Evolutionary conservation across 2,329 filamentous ascomycete species (phyloP).

Genomic region (Botryotinia calthae): DNA sequence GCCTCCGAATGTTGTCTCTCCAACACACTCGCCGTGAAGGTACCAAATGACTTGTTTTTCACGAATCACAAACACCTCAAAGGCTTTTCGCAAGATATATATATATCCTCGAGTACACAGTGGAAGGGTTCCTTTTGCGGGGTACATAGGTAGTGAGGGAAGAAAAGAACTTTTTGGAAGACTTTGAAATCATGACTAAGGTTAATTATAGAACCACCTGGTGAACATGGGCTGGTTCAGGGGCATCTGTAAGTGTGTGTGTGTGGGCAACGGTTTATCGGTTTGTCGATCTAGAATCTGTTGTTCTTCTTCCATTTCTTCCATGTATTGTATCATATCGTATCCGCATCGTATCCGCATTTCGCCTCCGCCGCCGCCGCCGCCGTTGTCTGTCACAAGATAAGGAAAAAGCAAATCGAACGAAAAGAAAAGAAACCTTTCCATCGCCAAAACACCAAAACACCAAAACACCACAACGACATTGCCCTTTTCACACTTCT

Average conservation of each 20-base stretch:
- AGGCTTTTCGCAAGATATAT: neutral
- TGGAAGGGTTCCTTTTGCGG: neutral
- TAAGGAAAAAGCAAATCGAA: neutral
- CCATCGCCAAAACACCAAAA: neutral
- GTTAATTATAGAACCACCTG: neutral
- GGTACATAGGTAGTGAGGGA: neutral
- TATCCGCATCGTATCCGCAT: too few relatives aligned
- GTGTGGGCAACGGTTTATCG: constrained; percentile 1
- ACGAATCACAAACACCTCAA: neutral
- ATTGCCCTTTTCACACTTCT: neutral
- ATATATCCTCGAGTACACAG: neutral
- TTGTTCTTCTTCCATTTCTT: neutral
- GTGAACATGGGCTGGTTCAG: neutral
- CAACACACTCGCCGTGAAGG: neutral
- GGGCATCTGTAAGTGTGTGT: neutral
- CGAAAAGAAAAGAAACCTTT: rapidly evolving
- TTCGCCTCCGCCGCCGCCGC: neutral
- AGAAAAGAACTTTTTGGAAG: neutral
- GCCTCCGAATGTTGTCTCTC: neutral
- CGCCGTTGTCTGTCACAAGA: neutral
- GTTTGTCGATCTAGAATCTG: neutral
- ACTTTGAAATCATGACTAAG: neutral
- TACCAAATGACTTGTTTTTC: neutral
- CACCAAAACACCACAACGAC: neutral
- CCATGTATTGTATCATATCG: neutral